A percentile compares a stretch with the other conserved stretches of the same genome.
These are phyloP conservation scores for Rhizopogon parksii DNA, from an alignment of 1,284 basidiomycete species.

Conservation along the genomic window DNA sequence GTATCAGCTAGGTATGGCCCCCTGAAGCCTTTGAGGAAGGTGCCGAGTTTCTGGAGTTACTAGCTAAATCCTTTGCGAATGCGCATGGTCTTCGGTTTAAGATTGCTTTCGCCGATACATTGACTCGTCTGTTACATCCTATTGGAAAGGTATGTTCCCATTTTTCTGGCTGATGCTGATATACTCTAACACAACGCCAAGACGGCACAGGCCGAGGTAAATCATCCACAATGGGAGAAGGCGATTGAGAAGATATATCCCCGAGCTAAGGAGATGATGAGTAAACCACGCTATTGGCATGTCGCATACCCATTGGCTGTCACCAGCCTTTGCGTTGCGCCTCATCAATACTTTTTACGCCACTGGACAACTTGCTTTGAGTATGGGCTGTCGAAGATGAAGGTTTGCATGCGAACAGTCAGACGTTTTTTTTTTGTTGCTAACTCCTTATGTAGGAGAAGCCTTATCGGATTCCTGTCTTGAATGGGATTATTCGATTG, in stretches of 20 bases:
- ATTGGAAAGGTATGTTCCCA: conserved; percentile 67
- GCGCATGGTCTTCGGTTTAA: conserved; percentile 85
- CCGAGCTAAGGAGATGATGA: conserved; percentile 80
- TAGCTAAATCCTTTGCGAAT: conserved; percentile 79
- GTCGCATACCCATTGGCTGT: conserved; percentile 84
- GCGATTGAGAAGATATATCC: conserved; percentile 84
- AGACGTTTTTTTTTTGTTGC: background rate
- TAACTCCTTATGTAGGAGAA: conserved; percentile 57
- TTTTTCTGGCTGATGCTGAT: background rate
- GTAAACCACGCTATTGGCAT: conserved; percentile 88
- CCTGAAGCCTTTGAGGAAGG: conserved; percentile 91
- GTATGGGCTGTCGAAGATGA: conserved; percentile 65
- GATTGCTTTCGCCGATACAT: conserved; percentile 78
- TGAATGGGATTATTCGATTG: conserved; percentile 81
- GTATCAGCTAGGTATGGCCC: conserved; percentile 71
- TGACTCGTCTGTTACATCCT: conserved; percentile 77
- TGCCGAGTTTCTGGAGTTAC: conserved; percentile 81
- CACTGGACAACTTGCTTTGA: conserved; percentile 77
- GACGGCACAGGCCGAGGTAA: conserved; percentile 94
- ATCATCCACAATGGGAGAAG: conserved; percentile 91
- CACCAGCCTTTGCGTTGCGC: conserved; percentile 81
- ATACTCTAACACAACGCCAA: conserved; percentile 24
- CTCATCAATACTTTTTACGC: conserved; percentile 78
- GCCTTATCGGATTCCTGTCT: conserved; percentile 59
- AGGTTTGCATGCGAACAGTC: conserved; percentile 41